Evolutionary conservation across 805 yeast genomes (phyloP).

Genomic region (Yamadazyma phyllophila): DNA sequence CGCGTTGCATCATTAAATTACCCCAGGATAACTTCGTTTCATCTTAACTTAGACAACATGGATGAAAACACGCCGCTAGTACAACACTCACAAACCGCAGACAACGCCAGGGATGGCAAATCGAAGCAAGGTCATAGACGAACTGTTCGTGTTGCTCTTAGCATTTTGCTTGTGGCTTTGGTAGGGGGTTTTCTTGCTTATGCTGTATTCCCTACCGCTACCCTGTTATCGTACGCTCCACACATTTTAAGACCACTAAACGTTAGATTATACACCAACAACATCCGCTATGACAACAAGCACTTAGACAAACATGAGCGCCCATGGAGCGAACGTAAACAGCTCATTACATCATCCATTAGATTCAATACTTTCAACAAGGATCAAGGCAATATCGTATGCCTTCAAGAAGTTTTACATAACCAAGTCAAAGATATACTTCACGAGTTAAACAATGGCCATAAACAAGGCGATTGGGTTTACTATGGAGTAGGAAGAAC

Average conservation of each 20-base stretch:
- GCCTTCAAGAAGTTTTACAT: conserved; percentile 40
- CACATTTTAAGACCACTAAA: conserved; percentile 14
- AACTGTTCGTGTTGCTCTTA: neutral
- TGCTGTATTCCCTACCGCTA: neutral
- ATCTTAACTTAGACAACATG: neutral
- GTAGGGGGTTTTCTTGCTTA: neutral
- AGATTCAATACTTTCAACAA: conserved; percentile 21
- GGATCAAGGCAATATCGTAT: conserved; percentile 31
- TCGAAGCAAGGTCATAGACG: neutral
- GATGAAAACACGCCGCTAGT: conserved; percentile 12
- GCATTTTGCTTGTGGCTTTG: neutral
- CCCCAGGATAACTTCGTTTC: neutral
- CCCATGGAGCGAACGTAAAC: conserved; percentile 44
- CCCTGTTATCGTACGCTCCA: conserved; percentile 1
- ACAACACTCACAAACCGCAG: neutral
- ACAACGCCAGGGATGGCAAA: neutral
- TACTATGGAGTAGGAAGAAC: conserved; percentile 38
- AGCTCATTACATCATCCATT: conserved; percentile 27
- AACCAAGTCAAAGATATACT: conserved; percentile 41
- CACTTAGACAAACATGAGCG: conserved; percentile 36
- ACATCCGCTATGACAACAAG: conserved; percentile 44
- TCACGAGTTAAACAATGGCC: conserved; percentile 20
- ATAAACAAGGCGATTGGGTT: conserved; percentile 27
- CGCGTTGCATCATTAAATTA: neutral
- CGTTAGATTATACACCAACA: conserved; percentile 38